Evolutionary conservation across 768 basidiomycete species (phyloP), one percentile per base, ranked within the genome.

Genomic region (Rhodotorula paludigena): DNA sequence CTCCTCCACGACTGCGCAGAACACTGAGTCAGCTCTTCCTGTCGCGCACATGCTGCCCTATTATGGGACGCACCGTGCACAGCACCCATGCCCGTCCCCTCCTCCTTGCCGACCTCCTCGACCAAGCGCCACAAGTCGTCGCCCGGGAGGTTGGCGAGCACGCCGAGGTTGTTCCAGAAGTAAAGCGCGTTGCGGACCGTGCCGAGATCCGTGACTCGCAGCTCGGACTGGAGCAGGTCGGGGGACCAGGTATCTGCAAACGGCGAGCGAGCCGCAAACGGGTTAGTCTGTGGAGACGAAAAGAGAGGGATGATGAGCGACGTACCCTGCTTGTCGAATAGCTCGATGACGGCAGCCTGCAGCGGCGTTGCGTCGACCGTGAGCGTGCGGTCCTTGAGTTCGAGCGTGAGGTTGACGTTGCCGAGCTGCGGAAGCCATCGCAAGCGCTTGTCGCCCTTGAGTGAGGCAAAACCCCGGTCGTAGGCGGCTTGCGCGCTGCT

Each of bases 361-460:
- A 98, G 78, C 0, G 92, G 90, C 2, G 86, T 85, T 7, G 90
- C 90, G 49, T 90, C 86, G 6, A 84, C 84, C 30, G 85, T 84
- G 41, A 96, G 66, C 8, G 80, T 85, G 20, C 91, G 86, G 76
- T 97, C 94, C 73, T 86, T 83, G 5, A 98, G 82, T 74, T 91
- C 85, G 12, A 98, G 80, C 60, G 90, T 86, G 58, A 99, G 77
- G 42, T 85, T 82, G 45, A 94, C 85, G 4, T 86, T 89, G 0
- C 96, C 94, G 20, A 96, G 84, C 75, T 93, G 88, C 16, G 91
- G 87, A 11, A 97, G 77, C 88, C 91, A 98, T 54, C 85, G 84
- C 41, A 99, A 83, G 66, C 83, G 84, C 81, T 98, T 97, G 79
- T 96, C 92, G 0, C 92, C 91, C 75, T 96, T 96, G 80, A 91